Percentiles rank a stretch among this genome's conserved stretches.
phyloP scores from a whole-genome alignment of 306 rosid species.

The Vicia villosa region DNA sequence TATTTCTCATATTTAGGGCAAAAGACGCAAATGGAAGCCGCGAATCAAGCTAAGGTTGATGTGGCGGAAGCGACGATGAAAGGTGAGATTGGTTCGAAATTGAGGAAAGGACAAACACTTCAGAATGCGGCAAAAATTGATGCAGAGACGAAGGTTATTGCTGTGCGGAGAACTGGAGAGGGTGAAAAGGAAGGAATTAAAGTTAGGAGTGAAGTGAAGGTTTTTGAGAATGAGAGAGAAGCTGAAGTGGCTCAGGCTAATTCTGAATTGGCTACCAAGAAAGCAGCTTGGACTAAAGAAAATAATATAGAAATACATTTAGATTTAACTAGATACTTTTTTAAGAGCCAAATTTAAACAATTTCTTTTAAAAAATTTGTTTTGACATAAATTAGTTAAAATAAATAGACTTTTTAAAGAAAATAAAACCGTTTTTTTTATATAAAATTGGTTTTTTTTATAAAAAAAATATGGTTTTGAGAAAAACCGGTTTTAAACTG shows the following conservation, averaged over 20 bases:
- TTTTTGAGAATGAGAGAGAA: slow-evolving; percentile 45
- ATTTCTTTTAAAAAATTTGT: too few species aligned
- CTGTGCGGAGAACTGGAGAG: slow-evolving; percentile 31
- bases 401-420: too few species aligned
- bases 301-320: too few species aligned
- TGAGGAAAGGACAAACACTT: slow-evolving; percentile 34
- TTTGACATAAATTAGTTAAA: too few species aligned
- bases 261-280: slow-evolving; percentile 43
- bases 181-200: slow-evolving; percentile 39
- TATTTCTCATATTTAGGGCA: slow-evolving; percentile 70
- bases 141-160: slow-evolving; percentile 38
- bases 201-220: slow-evolving; percentile 34
- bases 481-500: too few species aligned
- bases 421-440: too few species aligned
- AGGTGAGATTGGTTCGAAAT: slow-evolving; percentile 36
- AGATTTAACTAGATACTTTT: too few species aligned
- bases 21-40: slow-evolving; percentile 72
- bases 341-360: too few species aligned
- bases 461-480: too few species aligned
- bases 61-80: slow-evolving; percentile 42
- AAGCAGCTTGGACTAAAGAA: slow-evolving; percentile 29
- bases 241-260: slow-evolving; percentile 44
- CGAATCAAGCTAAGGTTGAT: slow-evolving; percentile 56
- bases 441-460: too few species aligned
- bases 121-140: slow-evolving; percentile 46